A percentile compares a stretch with the other conserved stretches of the same genome.
Conservation (phyloP, 225 moss, liverwort and hornwort genomes). For the Thuidium tamariscinum region DNA sequence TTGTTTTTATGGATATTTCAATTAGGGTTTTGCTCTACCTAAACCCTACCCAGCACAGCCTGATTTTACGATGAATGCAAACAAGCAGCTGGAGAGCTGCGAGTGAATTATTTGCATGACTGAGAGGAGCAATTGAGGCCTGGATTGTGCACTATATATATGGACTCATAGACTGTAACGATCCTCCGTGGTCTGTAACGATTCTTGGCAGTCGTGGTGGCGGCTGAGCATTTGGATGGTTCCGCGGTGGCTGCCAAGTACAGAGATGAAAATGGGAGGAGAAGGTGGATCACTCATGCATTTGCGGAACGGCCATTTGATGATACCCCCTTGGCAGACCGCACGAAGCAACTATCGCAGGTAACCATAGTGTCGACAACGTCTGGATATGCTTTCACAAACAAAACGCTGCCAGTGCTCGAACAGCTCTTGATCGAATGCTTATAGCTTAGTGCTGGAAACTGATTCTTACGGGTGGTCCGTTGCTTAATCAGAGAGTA, state of each 20-base stretch:
- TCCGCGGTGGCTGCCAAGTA: conserved; percentile 61
- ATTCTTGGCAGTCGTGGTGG: conserved; percentile 32
- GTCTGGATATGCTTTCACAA: not conserved
- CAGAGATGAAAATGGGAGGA: conserved; percentile 44
- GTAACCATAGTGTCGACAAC: not conserved
- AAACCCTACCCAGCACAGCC: not conserved
- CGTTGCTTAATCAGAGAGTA: not conserved
- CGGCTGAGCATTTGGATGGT: conserved; percentile 68
- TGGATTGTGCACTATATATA: not conserved
- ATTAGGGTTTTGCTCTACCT: not conserved
- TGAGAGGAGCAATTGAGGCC: not conserved
- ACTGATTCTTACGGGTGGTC: not conserved
- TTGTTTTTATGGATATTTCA: not conserved
- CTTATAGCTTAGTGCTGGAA: not conserved
- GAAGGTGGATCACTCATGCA: conserved; percentile 44
- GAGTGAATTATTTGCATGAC: not conserved
- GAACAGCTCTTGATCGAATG: not conserved
- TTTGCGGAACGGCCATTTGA: conserved; percentile 17
- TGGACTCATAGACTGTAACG: not conserved
- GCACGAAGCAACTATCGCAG: conserved; percentile 43
- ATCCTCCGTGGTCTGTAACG: not conserved
- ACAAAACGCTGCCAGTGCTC: not conserved
- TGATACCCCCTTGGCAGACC: conserved; percentile 39
- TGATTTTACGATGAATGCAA: not conserved
- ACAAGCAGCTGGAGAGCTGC: not conserved